Evolutionary conservation across 2,329 filamentous ascomycete genomes (phyloP).

Genomic region (Botrytis squamosa): DNA sequence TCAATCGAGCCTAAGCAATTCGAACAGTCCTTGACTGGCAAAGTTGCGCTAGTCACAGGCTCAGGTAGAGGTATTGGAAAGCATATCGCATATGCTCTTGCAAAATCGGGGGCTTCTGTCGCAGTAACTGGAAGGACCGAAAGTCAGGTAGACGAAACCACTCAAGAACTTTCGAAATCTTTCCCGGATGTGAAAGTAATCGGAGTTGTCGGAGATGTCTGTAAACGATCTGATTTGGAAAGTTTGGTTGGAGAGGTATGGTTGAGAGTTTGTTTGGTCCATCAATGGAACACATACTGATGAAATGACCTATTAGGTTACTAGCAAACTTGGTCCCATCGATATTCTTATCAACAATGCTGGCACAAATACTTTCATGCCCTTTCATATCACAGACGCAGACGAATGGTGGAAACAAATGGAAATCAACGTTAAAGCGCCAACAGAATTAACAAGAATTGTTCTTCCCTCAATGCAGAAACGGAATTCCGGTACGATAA

Average conservation of each 20-base stretch:
- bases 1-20: constrained; percentile 27
- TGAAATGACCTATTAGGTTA: constrained; percentile 12
- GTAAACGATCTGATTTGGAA: constrained; percentile 22
- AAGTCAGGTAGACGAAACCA: constrained; percentile 24
- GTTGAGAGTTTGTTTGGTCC: background rate
- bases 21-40: constrained; percentile 19
- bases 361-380: constrained; percentile 30
- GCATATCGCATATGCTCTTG: constrained; percentile 26
- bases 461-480: constrained; percentile 28
- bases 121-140: constrained; percentile 25
- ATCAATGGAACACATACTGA: background rate
- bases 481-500: constrained; percentile 26
- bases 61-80: constrained; percentile 28
- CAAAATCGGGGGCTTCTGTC: constrained; percentile 26
- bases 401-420: constrained; percentile 29
- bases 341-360: constrained; percentile 30
- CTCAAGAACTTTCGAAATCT: constrained; percentile 20
- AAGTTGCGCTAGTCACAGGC: constrained; percentile 29
- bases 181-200: constrained; percentile 21
- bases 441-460: constrained; percentile 27
- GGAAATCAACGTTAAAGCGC: constrained; percentile 29
- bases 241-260: constrained; percentile 24
- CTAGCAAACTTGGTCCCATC: constrained; percentile 23
- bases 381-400: constrained; percentile 29
- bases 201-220: constrained; percentile 26